Conservation (phyloP, 345 rosid genomes). For the Pugionium dolabratum region DNA sequence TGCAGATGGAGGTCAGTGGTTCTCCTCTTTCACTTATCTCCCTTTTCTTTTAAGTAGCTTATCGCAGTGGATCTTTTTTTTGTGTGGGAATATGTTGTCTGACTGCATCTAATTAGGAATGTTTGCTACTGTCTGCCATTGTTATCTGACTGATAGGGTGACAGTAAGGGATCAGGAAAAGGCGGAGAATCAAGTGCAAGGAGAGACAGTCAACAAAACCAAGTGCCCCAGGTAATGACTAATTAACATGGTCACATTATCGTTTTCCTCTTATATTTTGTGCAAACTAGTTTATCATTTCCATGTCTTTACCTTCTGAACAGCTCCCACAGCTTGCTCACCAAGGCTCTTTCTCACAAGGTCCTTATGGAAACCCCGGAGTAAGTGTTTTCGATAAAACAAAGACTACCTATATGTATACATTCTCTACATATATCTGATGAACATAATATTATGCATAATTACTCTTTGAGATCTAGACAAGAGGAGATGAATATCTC, state of each 20-base stretch:
- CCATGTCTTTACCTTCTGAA: slow-evolving; percentile 20
- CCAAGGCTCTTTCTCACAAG: slow-evolving; percentile 54
- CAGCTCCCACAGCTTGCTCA: slow-evolving; percentile 53
- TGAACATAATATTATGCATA: neutral
- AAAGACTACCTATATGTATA: neutral
- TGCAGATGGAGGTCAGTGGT: slow-evolving; percentile 81
- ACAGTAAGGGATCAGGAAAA: slow-evolving; percentile 71
- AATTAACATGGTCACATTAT: neutral
- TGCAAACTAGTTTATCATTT: neutral
- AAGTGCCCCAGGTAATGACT: slow-evolving; percentile 52
- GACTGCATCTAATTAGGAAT: slow-evolving; percentile 18
- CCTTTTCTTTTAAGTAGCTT: neutral
- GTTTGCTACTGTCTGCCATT: slow-evolving; percentile 22
- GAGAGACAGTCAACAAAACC: slow-evolving; percentile 52
- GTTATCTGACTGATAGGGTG: slow-evolving; percentile 52
- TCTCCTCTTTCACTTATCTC: slow-evolving; percentile 8
- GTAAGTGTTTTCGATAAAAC: slow-evolving; percentile 39
- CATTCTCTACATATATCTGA: neutral
- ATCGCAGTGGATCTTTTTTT: neutral
- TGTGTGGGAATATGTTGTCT: slow-evolving; percentile 3
- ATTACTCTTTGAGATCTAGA: neutral
- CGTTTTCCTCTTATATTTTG: neutral
- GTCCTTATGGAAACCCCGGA: slow-evolving; percentile 55
- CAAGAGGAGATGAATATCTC: neutral
- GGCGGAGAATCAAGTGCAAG: slow-evolving; percentile 62